Evolutionary conservation across 2,329 filamentous ascomycete genomes (phyloP).

Genomic region (Capronia epimyces): DNA sequence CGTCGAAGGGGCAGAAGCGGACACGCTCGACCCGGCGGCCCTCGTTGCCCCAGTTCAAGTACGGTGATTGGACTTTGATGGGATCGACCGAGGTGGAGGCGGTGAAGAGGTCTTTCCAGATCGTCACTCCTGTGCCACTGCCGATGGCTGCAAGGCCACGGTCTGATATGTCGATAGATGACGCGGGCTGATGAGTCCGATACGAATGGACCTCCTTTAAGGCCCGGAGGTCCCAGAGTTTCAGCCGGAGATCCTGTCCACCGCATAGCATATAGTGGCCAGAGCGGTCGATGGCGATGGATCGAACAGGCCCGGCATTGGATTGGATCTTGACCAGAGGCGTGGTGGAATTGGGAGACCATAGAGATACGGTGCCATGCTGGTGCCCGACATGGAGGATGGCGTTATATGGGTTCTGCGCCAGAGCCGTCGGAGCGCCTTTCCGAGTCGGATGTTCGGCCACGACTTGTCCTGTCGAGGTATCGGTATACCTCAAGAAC

Average conservation of each 20-base stretch:
- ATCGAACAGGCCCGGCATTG: constrained; percentile 81
- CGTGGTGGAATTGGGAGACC: constrained; percentile 85
- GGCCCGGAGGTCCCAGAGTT: constrained; percentile 93
- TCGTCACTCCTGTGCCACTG: constrained; percentile 80
- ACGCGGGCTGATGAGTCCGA: constrained; percentile 73
- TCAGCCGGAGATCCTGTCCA: constrained; percentile 84
- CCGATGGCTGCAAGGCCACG: constrained; percentile 80
- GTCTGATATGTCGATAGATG: constrained; percentile 82
- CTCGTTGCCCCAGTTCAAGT: constrained; percentile 81
- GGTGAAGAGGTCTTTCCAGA: constrained; percentile 87
- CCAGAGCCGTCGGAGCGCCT: constrained; percentile 74
- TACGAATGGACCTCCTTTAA: constrained; percentile 91
- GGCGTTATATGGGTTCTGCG: constrained; percentile 88
- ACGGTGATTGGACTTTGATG: constrained; percentile 76
- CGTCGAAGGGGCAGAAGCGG: constrained; percentile 90
- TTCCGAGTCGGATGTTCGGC: constrained; percentile 78
- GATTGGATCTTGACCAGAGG: constrained; percentile 87
- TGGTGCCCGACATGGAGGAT: constrained; percentile 89
- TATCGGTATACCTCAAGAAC: constrained; percentile 89
- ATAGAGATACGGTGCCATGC: constrained; percentile 88
- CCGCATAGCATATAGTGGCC: constrained; percentile 94
- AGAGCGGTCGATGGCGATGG: constrained; percentile 77
- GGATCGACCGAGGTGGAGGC: constrained; percentile 65
- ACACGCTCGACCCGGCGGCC: constrained; percentile 74
- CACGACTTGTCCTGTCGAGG: constrained; percentile 84